phyloP scores from a whole-genome alignment of 78 protist species.

The Parvularia atlantis region DNA sequence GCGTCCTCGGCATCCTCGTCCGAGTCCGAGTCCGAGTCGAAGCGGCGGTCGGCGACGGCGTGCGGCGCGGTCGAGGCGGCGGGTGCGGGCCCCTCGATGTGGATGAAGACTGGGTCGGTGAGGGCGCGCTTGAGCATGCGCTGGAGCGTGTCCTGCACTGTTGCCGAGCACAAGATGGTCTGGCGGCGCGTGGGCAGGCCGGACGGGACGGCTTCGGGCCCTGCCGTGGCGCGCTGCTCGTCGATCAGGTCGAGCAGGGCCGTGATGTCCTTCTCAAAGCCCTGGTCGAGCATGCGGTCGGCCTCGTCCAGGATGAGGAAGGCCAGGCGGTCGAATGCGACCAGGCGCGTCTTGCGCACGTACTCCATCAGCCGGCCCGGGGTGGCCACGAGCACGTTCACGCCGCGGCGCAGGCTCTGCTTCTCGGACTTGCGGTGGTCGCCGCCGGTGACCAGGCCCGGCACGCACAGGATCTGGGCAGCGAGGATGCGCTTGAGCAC shows the following conservation, averaged over 20 bases:
- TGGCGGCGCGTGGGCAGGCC: too few species aligned
- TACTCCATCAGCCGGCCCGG: slow-evolving; percentile 66
- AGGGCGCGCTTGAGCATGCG: too few species aligned
- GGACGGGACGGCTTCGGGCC: too few species aligned
- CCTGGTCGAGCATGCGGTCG: slow-evolving; percentile 90
- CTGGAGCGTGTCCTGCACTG: too few species aligned
- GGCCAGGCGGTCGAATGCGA: not conserved
- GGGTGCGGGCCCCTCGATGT: too few species aligned
- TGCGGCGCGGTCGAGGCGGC: not conserved
- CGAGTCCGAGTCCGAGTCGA: too few species aligned
- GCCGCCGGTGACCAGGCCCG: slow-evolving; percentile 48
- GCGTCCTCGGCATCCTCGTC: too few species aligned
- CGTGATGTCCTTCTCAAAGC: slow-evolving; percentile 54
- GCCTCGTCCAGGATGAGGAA: slow-evolving; percentile 74
- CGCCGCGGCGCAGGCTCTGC: slow-evolving; percentile 54
- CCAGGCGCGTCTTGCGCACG: slow-evolving; percentile 23
- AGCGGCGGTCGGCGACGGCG: not conserved
- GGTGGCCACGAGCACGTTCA: slow-evolving; percentile 44
- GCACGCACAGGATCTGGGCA: slow-evolving; percentile 15
- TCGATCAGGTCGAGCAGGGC: too few species aligned
- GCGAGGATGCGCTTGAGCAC: not conserved
- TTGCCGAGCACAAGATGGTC: too few species aligned
- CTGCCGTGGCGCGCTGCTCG: too few species aligned
- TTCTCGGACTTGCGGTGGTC: slow-evolving; percentile 52
- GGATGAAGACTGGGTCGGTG: too few species aligned